phyloP scores from a whole-genome alignment of 1,284 basidiomycete genomes.

The Salmacisia buchloeana region DNA sequence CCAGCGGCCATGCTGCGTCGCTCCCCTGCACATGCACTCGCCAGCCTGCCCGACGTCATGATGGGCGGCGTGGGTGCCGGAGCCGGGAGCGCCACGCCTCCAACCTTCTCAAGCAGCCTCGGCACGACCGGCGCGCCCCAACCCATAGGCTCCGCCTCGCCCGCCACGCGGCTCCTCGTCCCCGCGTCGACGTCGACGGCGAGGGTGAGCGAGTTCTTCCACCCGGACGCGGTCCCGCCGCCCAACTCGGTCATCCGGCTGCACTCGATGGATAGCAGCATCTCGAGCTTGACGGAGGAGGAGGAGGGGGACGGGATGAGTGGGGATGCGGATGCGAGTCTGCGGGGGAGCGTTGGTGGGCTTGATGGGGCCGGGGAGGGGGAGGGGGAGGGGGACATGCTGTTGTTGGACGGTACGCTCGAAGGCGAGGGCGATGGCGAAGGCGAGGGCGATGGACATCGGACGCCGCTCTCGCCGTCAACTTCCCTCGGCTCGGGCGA shows the following conservation, averaged over 20 bases:
- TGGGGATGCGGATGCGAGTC: background rate
- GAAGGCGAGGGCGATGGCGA: background rate
- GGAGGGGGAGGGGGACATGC: background rate
- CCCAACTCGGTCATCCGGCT: background rate
- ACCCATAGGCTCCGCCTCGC: too few species aligned
- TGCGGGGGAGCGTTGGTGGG: background rate
- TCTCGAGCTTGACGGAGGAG: background rate
- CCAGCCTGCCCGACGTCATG: background rate
- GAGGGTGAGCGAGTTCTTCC: conserved; percentile 5
- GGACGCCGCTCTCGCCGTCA: background rate
- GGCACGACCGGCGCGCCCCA: too few species aligned
- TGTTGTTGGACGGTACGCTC: too few species aligned
- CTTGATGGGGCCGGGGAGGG: background rate
- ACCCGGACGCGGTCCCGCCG: conserved; percentile 1
- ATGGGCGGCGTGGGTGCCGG: too few species aligned
- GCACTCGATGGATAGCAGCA: conserved; percentile 5
- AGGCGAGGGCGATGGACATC: background rate
- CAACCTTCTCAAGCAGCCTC: background rate
- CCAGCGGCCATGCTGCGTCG: background rate
- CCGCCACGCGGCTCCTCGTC: too few species aligned
- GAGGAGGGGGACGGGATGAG: background rate
- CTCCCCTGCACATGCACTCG: background rate
- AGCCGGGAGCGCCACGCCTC: background rate
- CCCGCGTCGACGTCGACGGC: background rate
- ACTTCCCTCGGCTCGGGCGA: background rate